Base-by-base conservation (phyloP, 768 basidiomycete species). In the Leccinum longicurvipes region DNA sequence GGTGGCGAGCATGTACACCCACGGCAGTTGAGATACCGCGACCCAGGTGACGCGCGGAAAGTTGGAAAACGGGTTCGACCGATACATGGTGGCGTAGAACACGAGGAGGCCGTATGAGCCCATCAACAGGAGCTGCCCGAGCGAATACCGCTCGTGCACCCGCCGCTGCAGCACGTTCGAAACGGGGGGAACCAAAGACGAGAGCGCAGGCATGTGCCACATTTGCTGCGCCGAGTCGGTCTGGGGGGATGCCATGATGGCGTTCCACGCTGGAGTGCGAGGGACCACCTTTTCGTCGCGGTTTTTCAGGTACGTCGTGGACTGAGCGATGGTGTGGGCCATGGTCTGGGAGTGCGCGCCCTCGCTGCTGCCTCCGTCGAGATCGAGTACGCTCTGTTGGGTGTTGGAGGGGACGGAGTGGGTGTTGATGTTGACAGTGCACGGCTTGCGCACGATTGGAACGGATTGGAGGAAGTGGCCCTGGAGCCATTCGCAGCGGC, bases 1-100 rank as follows among this genome's bases (percentile, higher is more conserved):
- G 25, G 82, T 78, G 10, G 82, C 83, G 23, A 90, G 76, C 3
- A 78, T 73, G 60, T 86, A 79, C 15, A 88, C 74, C 50, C 86
- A 73, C 0, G 87, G 88, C 19, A 89, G 57, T 56, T 90, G 87
- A 1, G 84, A 79, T 25, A 75, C 64, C 9, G 78, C 72, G 12
- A 89, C 69, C 73, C 74, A 83, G 1, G 80, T 85, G 7, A 77
- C 70, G 10, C 84, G 79, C 2, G 73, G 54, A 15, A 74, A 68
- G 62, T 84, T 79, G 23, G 69, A 70, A 64, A 87, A 84, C 3
- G 82, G 76, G 27, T 62, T 78, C 2, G 82, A 81, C 32, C 72
- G 69, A 66, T 77, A 78, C 50, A 86, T 74, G 0, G 76, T 73
- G n/a, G 76, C 78, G 58, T 79, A 83, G 23, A 79, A 32, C 51